Conservation (phyloP, 2,329 filamentous ascomycete species). For the Hansfordia pulvinata region DNA sequence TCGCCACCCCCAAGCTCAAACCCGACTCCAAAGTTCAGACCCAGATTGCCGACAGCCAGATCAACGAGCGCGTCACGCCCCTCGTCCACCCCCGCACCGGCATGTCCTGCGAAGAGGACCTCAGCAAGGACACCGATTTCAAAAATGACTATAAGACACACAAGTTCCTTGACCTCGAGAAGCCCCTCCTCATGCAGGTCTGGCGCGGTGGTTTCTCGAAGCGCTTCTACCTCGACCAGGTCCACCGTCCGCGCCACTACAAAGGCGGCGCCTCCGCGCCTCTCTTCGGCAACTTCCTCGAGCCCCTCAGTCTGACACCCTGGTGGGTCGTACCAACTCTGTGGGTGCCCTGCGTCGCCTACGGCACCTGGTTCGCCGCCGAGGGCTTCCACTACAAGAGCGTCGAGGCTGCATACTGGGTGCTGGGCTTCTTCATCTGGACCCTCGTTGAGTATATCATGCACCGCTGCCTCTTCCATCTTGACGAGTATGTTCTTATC, state of each 20-base stretch:
- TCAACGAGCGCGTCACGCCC: conserved; percentile 16
- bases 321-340: conserved; percentile 82
- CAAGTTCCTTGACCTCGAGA: conserved; percentile 85
- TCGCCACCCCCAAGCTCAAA: conserved; percentile 43
- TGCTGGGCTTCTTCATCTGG: conserved; percentile 66
- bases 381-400: conserved; percentile 40
- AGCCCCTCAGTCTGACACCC: conserved; percentile 86
- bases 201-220: conserved; percentile 83
- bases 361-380: conserved; percentile 54
- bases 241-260: conserved; percentile 92
- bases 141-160: conserved; percentile 68
- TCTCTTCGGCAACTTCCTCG: conserved; percentile 95
- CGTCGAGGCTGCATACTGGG: conserved; percentile 46
- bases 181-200: conserved; percentile 75
- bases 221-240: conserved; percentile 92
- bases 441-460: conserved; percentile 79
- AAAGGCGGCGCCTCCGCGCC: conserved; percentile 85
- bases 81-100: conserved; percentile 55
- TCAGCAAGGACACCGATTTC: conserved; percentile 74
- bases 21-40: conserved; percentile 19
- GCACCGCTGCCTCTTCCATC: conserved; percentile 85
- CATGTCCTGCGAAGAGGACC: conserved; percentile 78
- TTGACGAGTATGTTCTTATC: conserved; percentile 60
- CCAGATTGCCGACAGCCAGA: conserved; percentile 18
- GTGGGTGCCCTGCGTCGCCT: conserved; percentile 72